Conservation (phyloP, 108 stramenopile species). For the Cyclotella baltica region DNA sequence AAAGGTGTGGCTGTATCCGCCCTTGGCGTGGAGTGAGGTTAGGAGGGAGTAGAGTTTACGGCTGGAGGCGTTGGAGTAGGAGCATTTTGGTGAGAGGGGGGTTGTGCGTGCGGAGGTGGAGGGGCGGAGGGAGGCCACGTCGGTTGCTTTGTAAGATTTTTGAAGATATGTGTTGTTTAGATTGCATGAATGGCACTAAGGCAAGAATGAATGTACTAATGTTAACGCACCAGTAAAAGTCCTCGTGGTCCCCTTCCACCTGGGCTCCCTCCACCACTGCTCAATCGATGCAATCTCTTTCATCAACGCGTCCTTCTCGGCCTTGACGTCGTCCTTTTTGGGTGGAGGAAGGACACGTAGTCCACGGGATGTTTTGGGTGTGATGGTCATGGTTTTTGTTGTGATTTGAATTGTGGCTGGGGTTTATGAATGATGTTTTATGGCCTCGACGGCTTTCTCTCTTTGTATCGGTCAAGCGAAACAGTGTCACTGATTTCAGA, state of each 20-base stretch:
- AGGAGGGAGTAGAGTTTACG: constrained; percentile 76
- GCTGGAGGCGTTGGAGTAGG: constrained; percentile 69
- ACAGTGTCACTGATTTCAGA: background rate
- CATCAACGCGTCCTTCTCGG: constrained; percentile 57
- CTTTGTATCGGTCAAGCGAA: too few relatives aligned
- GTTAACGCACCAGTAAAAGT: constrained; percentile 63
- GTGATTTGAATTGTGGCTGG: background rate
- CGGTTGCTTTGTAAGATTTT: constrained; percentile 59
- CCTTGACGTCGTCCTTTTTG: constrained; percentile 7
- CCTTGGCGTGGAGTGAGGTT: constrained; percentile 59
- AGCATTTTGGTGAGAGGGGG: constrained; percentile 57
- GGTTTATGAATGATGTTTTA: background rate
- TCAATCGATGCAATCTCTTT: constrained; percentile 74
- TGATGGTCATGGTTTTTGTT: constrained; percentile 16
- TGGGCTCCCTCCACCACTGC: constrained; percentile 72
- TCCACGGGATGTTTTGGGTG: constrained; percentile 42
- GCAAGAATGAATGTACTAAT: too few relatives aligned
- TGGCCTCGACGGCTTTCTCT: background rate
- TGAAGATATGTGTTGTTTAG: background rate
- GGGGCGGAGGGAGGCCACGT: constrained; percentile 86
- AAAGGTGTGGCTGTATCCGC: constrained; percentile 94
- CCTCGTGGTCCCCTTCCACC: constrained; percentile 78
- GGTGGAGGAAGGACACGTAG: constrained; percentile 34
- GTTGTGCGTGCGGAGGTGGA: constrained; percentile 62
- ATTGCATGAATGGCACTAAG: background rate